phyloP scores from a whole-genome alignment of 2,329 filamentous ascomycete genomes.

The Fusarium praegraminearum region DNA sequence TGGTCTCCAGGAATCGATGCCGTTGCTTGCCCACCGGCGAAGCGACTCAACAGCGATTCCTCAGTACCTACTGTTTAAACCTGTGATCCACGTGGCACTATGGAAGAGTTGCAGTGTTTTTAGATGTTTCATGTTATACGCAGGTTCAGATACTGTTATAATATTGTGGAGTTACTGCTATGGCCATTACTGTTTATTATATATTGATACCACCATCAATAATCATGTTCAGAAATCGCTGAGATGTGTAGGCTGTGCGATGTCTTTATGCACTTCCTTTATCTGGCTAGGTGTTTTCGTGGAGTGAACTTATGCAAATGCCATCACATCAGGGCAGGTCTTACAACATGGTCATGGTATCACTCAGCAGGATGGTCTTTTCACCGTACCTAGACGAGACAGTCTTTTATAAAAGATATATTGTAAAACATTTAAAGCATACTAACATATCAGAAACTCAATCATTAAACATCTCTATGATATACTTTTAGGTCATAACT shows the following conservation, averaged over 20 bases:
- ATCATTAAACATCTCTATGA: rapidly evolving
- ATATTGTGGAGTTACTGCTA: too few species aligned
- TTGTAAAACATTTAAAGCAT: background rate
- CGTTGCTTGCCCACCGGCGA: background rate
- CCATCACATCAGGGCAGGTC: background rate
- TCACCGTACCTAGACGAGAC: background rate
- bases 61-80: background rate
- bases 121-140: background rate
- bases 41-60: slow-evolving; percentile 6
- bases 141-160: background rate
- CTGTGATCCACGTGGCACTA: background rate
- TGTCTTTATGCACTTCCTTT: background rate
- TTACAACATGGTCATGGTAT: background rate
- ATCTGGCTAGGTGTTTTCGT: background rate
- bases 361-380: background rate
- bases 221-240: background rate
- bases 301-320: background rate
- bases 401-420: background rate
- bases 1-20: background rate
- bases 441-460: rapidly evolving
- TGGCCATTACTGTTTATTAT: too few species aligned
- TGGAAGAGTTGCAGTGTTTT: rapidly evolving
- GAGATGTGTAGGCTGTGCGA: background rate
- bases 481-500: background rate
- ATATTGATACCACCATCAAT: too few species aligned